phyloP scores from a whole-genome alignment of 108 stramenopile genomes.

The Skeletonema grethae region DNA sequence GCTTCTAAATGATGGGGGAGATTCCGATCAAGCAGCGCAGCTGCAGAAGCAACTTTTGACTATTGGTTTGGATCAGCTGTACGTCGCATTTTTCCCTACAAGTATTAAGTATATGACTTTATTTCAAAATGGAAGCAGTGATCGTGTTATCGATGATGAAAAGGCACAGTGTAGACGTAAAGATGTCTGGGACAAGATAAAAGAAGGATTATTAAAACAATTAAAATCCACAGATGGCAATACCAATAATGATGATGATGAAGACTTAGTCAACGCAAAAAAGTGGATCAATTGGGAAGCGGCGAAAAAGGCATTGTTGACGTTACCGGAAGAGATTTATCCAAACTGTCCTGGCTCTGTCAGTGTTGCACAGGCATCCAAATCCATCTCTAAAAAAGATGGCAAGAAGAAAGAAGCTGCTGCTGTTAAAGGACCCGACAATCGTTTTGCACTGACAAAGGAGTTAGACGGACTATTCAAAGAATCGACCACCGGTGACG shows the following conservation, averaged over 20 bases:
- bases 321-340: slow-evolving; percentile 38
- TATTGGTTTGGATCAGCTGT: slow-evolving; percentile 77
- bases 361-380: neutral
- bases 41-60: slow-evolving; percentile 51
- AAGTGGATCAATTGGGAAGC: slow-evolving; percentile 40
- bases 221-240: slow-evolving; percentile 5
- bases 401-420: neutral
- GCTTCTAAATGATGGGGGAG: slow-evolving; percentile 5
- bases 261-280: slow-evolving; percentile 13
- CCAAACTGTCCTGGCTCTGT: slow-evolving; percentile 30
- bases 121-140: slow-evolving; percentile 53
- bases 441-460: slow-evolving; percentile 38
- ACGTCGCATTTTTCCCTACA: slow-evolving; percentile 76
- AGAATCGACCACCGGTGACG: slow-evolving; percentile 45
- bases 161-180: slow-evolving; percentile 52
- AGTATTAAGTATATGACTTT: slow-evolving; percentile 76
- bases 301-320: slow-evolving; percentile 42
- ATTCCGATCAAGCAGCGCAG: neutral
- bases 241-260: slow-evolving; percentile 20
- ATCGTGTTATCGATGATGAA: slow-evolving; percentile 57
- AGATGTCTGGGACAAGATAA: slow-evolving; percentile 48
- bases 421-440: slow-evolving; percentile 10
- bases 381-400: slow-evolving; percentile 1
- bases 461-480: slow-evolving; percentile 33
- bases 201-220: slow-evolving; percentile 54